Evolutionary conservation across 192 early-diverging fungal species (phyloP), one percentile per base, ranked within the genome.

Genomic region (Funneliformis geosporum): DNA sequence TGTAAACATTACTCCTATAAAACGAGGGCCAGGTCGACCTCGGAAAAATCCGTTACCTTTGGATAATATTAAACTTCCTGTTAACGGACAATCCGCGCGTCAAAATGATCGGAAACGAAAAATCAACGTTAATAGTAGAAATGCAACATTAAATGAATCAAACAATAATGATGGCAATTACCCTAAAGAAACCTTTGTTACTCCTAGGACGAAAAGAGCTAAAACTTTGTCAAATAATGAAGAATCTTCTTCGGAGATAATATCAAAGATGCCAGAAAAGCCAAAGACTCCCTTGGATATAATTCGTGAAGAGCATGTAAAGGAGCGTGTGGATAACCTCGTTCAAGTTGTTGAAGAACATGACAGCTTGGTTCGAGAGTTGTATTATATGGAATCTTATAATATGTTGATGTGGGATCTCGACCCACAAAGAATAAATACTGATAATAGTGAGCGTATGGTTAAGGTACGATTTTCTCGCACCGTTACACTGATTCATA

Each of bases 381-480:
- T 91, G 10, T 91, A 87, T 59, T 87, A 89, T 79, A 74, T 91
- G 55, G 90, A 91, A 79, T 77, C 85, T 5, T 86, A 84, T 78
- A 82, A 85, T 43, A 84, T 83, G 10, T 82, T 87, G 75, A 42
- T 91, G 38, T 84, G 81, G 2, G 91, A 87, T 70, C 67, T 79
- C 66, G 88, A 90, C 50, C 88, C 89, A 2, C 82, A 83, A 55
- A 87, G 81, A 73, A 73, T 85, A 64, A 87, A 86, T 40, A 60
- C 79, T 4, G 86, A 89, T 73, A 88, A 89, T 40, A 87, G 87
- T 65, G 89, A 90, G 55, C 83, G 82, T n/a, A 83, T 91, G 67
- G 67, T 84, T 28, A 85, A 89, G 75, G 88, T 88, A 84, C 79
- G 83, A 68, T 61, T 43, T 38, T 61, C 28, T 65, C 42, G 42